Evolutionary conservation across 352 stramenopile species (phyloP), one percentile per base, ranked within the genome.

Genomic region (Phytopythium oedochilum): DNA sequence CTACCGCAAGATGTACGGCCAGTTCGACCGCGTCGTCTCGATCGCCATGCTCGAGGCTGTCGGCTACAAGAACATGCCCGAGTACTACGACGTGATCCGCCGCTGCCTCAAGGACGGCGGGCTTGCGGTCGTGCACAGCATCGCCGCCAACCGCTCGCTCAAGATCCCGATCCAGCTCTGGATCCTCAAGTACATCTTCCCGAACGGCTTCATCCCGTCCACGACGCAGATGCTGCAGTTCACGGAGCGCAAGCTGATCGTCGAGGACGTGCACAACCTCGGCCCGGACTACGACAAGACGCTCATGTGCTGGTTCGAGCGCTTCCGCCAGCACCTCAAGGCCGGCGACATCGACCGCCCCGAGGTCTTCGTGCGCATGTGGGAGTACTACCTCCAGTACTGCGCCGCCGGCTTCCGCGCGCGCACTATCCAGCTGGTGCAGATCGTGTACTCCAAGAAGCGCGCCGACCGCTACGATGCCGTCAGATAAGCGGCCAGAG

Each of bases 121-220:
- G 18, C 67, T 89, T 31, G 70, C 84, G 28, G 45, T 94, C 39
- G 75, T 96, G 54, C 86, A 96, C 72, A 85, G 83, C 40, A 92
- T 94, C 44, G 78, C 80, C 20, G 78, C 88, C 35, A 90, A 90
- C 68, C 79, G 84, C 48, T 94, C 80, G 58, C 84, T 88, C 55
- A 86, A 93, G 75, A 84, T 87, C 38, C 75, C 78, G 29, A 82
- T 77, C 62, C 86, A 89, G 70, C 73, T 85, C 62, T 96, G 88
- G 78, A 90, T 96, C 60, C 78, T 93, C 59, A 93, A 92, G 70
- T 95, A 93, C 78, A 96, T 96, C 69, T 96, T 96, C 67, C 87
- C 87, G 23, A 94, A 94, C 53, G 87, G 87, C 56, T 91, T 93
- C 69, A 43, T 94, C 55, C 84, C 86, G 52, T 94, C 78, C 44